These are phyloP conservation scores for Heimioporus sp. DNA, from an alignment of 768 basidiomycete genomes.

Conservation along the genomic window DNA sequence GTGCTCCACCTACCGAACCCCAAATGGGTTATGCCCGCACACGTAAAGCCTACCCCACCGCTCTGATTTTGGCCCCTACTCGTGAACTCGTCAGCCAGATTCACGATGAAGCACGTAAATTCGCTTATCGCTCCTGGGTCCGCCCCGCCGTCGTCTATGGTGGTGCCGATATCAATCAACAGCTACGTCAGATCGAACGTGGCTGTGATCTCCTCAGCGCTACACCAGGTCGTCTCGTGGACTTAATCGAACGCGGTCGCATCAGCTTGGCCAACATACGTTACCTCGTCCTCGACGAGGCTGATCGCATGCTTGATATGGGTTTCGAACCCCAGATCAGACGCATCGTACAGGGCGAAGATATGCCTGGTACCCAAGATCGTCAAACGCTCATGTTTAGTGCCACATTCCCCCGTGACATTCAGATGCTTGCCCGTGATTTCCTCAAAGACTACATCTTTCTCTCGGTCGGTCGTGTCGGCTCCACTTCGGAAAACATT, in stretches of 20 bases:
- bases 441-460: conserved; percentile 99
- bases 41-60: conserved; percentile 94
- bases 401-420: conserved; percentile 98
- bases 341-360: conserved; percentile 95
- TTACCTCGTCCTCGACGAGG: conserved; percentile 98
- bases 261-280: conserved; percentile 96
- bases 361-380: conserved; percentile 91
- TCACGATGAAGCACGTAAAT: conserved; percentile 98
- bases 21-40: conserved; percentile 55
- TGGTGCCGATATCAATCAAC: conserved; percentile 96
- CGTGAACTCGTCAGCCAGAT: conserved; percentile 99
- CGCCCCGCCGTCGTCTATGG: conserved; percentile 98
- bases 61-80: conserved; percentile 96
- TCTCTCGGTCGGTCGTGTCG: conserved; percentile 97
- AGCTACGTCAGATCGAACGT: conserved; percentile 91
- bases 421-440: conserved; percentile 93
- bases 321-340: conserved; percentile 99
- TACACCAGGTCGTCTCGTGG: conserved; percentile 96
- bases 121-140: conserved; percentile 99
- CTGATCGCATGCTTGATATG: conserved; percentile 99
- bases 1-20: conserved; percentile 58
- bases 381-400: conserved; percentile 99
- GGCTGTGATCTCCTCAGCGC: conserved; percentile 97
- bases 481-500: conserved; percentile 98
- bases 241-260: conserved; percentile 95